These are phyloP conservation scores for Galerina marginata DNA, from an alignment of 768 basidiomycete genomes.

Conservation along the genomic window DNA sequence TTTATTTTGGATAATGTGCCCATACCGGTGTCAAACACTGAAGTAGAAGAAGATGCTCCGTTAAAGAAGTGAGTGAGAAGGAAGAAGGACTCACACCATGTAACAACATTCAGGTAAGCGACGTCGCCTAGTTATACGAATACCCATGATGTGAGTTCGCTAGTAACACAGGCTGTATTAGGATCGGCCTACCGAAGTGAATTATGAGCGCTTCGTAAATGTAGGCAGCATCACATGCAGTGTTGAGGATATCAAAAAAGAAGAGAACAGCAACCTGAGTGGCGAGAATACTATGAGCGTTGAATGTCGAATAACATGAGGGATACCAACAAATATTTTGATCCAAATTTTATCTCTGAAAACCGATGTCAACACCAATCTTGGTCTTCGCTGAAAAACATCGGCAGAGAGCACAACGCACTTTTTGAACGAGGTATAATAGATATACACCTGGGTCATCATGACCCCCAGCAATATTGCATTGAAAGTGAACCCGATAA, in stretches of 20 bases:
- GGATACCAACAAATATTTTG: conserved; percentile 44
- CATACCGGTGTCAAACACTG: conserved; percentile 47
- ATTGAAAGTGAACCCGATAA: conserved; percentile 51
- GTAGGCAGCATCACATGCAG: conserved; percentile 46
- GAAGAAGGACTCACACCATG: conserved; percentile 22
- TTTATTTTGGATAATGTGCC: neutral
- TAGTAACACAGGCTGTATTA: too few relatives aligned
- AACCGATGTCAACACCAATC: neutral
- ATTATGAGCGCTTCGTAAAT: conserved; percentile 51
- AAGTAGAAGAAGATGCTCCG: neutral
- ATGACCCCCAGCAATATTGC: conserved; percentile 53
- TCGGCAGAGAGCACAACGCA: neutral
- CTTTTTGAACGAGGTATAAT: conserved; percentile 41
- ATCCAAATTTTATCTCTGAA: conserved; percentile 36
- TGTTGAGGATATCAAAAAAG: conserved; percentile 51
- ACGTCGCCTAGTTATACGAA: conserved; percentile 14
- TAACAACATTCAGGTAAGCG: conserved; percentile 13
- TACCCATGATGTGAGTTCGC: neutral
- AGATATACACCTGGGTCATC: conserved; percentile 52
- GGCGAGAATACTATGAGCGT: neutral
- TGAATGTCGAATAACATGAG: neutral
- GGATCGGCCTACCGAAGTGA: conserved; percentile 43
- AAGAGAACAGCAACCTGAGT: conserved; percentile 46
- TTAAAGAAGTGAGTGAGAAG: neutral
- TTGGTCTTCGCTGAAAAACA: too few relatives aligned